These are phyloP conservation scores for Colletotrichum camelliae DNA, from an alignment of 2,329 filamentous ascomycete genomes.

Conservation along the genomic window DNA sequence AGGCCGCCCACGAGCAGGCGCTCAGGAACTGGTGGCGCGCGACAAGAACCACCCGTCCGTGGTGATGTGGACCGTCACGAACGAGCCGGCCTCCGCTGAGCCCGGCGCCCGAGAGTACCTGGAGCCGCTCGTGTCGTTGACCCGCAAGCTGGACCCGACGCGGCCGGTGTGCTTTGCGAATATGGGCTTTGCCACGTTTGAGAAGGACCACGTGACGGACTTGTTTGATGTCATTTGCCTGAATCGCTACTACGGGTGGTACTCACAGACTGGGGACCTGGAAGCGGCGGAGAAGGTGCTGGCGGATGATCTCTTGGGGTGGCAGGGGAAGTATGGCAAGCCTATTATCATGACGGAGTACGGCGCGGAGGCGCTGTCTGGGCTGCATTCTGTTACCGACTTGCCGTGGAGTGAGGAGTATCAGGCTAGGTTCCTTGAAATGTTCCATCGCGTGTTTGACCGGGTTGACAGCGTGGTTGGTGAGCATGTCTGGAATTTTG, in stretches of 20 bases:
- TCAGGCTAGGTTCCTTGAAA: conserved; percentile 28
- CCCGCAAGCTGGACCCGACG: conserved; percentile 28
- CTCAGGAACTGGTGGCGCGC: conserved; percentile 28
- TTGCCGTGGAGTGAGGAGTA: conserved; percentile 35
- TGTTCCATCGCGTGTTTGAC: conserved; percentile 35
- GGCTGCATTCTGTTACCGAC: conserved; percentile 28
- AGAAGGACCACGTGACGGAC: conserved; percentile 27
- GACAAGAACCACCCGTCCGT: conserved; percentile 33
- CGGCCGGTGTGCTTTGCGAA: conserved; percentile 31
- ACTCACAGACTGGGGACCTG: conserved; percentile 27
- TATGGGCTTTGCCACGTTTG: conserved; percentile 7
- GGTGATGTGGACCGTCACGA: conserved; percentile 30
- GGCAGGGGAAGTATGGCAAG: conserved; percentile 29
- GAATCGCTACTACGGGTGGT: conserved; percentile 35
- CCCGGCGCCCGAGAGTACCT: conserved; percentile 28
- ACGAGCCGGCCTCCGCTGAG: conserved; percentile 28
- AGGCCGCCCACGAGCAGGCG: conserved; percentile 24
- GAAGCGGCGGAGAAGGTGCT: conserved; percentile 27
- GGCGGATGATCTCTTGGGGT: conserved; percentile 26
- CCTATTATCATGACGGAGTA: conserved; percentile 35
- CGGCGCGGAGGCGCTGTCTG: conserved; percentile 31
- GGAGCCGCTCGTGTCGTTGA: conserved; percentile 26
- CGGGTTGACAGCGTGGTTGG: conserved; percentile 28
- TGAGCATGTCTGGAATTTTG: conserved; percentile 33
- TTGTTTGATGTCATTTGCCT: conserved; percentile 32